Evolutionary conservation across 2,329 filamentous ascomycete species (phyloP).

Genomic region (Calonectria pteridis): DNA sequence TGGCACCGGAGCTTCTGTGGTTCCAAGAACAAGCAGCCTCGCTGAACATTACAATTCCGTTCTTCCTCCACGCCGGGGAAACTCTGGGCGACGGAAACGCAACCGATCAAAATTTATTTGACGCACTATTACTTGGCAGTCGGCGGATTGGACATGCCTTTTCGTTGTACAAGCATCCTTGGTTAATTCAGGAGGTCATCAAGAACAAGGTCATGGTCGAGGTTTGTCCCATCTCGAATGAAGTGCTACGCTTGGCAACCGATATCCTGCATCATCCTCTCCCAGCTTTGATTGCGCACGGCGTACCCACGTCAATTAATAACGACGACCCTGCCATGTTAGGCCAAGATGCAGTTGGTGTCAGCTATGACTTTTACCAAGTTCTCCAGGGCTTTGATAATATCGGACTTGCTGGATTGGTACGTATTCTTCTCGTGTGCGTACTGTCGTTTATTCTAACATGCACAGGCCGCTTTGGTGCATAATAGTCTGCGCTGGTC

Average conservation of each 20-base stretch:
- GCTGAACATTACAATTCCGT: constrained; percentile 60
- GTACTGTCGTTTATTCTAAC: background rate
- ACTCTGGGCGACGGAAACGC: constrained; percentile 72
- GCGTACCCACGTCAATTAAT: constrained; percentile 66
- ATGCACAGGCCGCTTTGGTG: constrained; percentile 2
- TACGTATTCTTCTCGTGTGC: background rate
- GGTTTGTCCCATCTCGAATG: constrained; percentile 75
- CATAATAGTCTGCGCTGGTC: constrained; percentile 14
- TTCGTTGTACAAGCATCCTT: constrained; percentile 75
- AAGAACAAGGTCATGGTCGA: constrained; percentile 76
- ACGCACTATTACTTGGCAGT: constrained; percentile 75
- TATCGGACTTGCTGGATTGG: constrained; percentile 61
- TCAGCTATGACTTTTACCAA: constrained; percentile 79
- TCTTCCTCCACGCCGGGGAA: constrained; percentile 79
- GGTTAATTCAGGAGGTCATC: constrained; percentile 75
- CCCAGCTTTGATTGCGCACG: constrained; percentile 73
- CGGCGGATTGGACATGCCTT: constrained; percentile 76
- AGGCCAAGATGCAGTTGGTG: constrained; percentile 56
- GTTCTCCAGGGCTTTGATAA: constrained; percentile 76
- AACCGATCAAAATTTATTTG: constrained; percentile 75
- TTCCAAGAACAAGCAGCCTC: constrained; percentile 4
- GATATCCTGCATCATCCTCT: constrained; percentile 73
- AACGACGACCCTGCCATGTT: constrained; percentile 15
- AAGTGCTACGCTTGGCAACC: constrained; percentile 71
- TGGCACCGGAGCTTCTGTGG: constrained; percentile 3